Base-by-base conservation (phyloP, 106 monocot species). In the Allium fistulosum region DNA sequence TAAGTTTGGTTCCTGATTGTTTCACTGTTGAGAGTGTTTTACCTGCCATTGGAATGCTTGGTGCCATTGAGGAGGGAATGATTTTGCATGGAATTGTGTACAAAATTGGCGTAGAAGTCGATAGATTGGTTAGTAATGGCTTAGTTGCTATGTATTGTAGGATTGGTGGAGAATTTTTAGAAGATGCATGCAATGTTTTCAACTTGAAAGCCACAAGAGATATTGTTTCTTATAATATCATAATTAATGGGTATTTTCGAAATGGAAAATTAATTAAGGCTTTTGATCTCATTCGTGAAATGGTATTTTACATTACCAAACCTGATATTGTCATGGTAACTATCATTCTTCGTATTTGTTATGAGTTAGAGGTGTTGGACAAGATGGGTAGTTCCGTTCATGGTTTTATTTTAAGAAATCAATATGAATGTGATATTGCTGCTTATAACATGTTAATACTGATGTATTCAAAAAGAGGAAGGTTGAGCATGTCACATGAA, bases 1-100 rank as follows among this genome's bases (percentile, higher is more conserved):
- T n/a, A n/a, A n/a, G 67, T 8, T 4, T 62, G 14, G 53, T 56
- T 56, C 72, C 62, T 14, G 78, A 78, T 68, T 78, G 78, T 49
- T 78, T 73, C 46, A 78, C 78, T 6, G 78, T 73, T 51, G 78
- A 78, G 72, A 78, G 78, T 45, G 55, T 78, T 61, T 62, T 78
- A 48, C 78, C 78, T 3, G 78, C 78, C n/a, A 62, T 48, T 50
- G 72, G 72, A 26, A 27, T 46, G 37, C 67, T 72, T 26, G 55
- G 62, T 12, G 53, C 15, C 37, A 28, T 67, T 57, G 67, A 49
- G 49, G 51, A 62, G 18, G 78, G 78, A 12, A 52, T n/a, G 4
- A 45, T 53, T 17, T 10, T 62, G 48, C 76, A 81, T 49, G 70
- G 67, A 8, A 58, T 81, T 68, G 76, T 63, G 1, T 9, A 63